These are phyloP conservation scores for Pseudoturritis turrita DNA, from an alignment of 345 rosid genomes.

Conservation along the genomic window DNA sequence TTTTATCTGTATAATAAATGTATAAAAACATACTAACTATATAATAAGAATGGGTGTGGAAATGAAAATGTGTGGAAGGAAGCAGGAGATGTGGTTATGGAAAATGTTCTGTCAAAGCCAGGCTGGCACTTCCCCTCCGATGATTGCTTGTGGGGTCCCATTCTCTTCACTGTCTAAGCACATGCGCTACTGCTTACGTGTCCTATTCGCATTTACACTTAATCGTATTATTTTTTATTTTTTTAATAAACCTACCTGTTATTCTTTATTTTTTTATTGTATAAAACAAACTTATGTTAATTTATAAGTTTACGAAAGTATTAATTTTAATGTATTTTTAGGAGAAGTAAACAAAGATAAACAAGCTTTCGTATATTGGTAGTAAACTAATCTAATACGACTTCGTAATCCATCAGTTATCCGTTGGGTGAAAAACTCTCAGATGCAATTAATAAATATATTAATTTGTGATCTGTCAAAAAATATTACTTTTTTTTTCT, in stretches of 20 bases:
- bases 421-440: not conserved
- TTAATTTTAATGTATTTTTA: not conserved
- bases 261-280: not conserved
- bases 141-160: slow-evolving; percentile 36
- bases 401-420: not conserved
- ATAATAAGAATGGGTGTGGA: not conserved
- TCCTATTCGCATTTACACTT: slow-evolving; percentile 17
- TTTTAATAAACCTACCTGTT: not conserved
- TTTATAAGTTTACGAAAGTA: not conserved
- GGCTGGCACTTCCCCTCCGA: slow-evolving; percentile 34
- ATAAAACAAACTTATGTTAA: not conserved
- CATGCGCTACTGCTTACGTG: slow-evolving; percentile 34
- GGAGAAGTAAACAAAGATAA: not conserved
- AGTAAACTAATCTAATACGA: not conserved
- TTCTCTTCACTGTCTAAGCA: slow-evolving; percentile 30
- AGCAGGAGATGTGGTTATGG: slow-evolving; percentile 13
- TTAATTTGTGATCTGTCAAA: too few species aligned
- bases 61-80: slow-evolving; percentile 22
- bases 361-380: not conserved
- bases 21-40: too few species aligned
- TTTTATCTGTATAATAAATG: not conserved
- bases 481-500: too few species aligned
- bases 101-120: slow-evolving; percentile 32
- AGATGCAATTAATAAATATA: not conserved
- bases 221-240: not conserved